Evolutionary conservation across 805 yeast species (phyloP).

Genomic region (Candida ipomoeae): DNA sequence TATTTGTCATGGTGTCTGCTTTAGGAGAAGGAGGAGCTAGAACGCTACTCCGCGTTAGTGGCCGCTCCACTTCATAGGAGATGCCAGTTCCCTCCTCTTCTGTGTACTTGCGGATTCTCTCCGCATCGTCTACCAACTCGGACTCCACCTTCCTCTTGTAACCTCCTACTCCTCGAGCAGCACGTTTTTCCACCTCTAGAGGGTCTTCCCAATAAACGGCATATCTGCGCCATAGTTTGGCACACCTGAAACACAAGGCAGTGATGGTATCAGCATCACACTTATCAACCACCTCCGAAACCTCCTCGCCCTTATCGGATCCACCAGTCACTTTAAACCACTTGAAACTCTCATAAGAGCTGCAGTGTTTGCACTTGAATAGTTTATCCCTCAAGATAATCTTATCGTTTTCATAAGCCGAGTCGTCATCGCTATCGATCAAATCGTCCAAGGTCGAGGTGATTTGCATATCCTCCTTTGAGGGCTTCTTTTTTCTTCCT

Average conservation of each 20-base stretch:
- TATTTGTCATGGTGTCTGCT: background rate
- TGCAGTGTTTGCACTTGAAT: slow-evolving; percentile 72
- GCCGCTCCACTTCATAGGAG: slow-evolving; percentile 17
- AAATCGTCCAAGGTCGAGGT: slow-evolving; percentile 37
- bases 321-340: slow-evolving; percentile 75
- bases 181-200: slow-evolving; percentile 52
- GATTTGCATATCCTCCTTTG: slow-evolving; percentile 18
- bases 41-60: background rate
- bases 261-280: slow-evolving; percentile 28
- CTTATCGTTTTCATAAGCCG: slow-evolving; percentile 59
- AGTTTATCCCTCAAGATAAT: slow-evolving; percentile 33
- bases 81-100: slow-evolving; percentile 26
- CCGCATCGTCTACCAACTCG: slow-evolving; percentile 63
- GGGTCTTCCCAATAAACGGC: slow-evolving; percentile 87
- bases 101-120: slow-evolving; percentile 48
- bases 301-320: slow-evolving; percentile 33
- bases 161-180: slow-evolving; percentile 41
- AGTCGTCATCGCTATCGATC: slow-evolving; percentile 68
- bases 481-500: slow-evolving; percentile 60
- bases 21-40: background rate
- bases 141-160: slow-evolving; percentile 63
- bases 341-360: slow-evolving; percentile 46
- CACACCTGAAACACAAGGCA: slow-evolving; percentile 84
- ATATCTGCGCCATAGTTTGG: slow-evolving; percentile 85
- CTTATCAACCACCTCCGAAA: slow-evolving; percentile 10